Percentiles rank a stretch among this genome's conserved stretches.
These are phyloP conservation scores for Lentinula guzmanii DNA, from an alignment of 768 basidiomycete species.

Conservation along the genomic window DNA sequence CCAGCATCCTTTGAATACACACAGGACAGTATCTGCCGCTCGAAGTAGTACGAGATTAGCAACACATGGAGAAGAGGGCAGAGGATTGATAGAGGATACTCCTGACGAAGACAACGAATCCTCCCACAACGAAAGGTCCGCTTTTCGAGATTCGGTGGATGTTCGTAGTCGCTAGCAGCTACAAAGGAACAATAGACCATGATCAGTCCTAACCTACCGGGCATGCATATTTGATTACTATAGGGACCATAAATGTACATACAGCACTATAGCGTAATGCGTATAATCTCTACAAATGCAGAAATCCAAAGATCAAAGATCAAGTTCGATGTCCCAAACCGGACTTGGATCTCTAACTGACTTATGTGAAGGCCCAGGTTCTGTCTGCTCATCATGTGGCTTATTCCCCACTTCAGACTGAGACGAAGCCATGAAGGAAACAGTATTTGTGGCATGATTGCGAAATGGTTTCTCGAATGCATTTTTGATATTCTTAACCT, in stretches of 20 bases:
- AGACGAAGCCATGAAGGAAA: constrained; percentile 26
- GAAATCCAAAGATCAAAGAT: not conserved
- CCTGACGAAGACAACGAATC: constrained; percentile 21
- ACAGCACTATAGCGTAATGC: not conserved
- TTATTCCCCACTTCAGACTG: constrained; percentile 3
- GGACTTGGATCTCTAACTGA: constrained; percentile 46
- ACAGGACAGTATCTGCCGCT: constrained; percentile 11
- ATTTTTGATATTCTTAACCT: constrained; percentile 85
- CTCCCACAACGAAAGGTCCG: not conserved
- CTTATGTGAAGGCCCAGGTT: constrained; percentile 3
- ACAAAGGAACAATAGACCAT: not conserved
- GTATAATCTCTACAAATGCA: not conserved
- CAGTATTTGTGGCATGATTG: constrained; percentile 50
- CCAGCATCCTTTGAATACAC: constrained; percentile 28
- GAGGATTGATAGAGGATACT: constrained; percentile 33
- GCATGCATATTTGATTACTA: not conserved
- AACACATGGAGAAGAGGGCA: constrained; percentile 33
- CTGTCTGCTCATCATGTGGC: not conserved
- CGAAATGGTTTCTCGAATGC: constrained; percentile 89
- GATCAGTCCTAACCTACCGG: not conserved
- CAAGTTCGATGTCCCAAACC: constrained; percentile 68
- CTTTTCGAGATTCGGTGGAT: not conserved
- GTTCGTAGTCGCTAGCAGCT: not conserved
- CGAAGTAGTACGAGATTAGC: constrained; percentile 13
- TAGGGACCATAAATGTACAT: not conserved